Base-by-base conservation (phyloP, 257 asterid genomes). In the Solanum clarkiae region DNA sequence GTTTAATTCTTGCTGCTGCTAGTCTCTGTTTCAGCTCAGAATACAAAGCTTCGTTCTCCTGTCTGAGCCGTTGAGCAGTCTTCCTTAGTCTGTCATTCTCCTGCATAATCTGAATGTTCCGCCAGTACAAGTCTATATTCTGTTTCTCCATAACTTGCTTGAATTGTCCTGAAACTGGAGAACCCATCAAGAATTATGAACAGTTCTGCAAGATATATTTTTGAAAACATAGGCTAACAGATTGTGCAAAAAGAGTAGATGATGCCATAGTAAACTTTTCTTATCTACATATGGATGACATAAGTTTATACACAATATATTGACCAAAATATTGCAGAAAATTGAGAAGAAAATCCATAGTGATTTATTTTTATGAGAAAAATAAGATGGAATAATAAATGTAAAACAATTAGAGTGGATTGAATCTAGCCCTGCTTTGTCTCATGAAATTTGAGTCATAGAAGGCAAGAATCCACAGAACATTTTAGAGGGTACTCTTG, bases 51-150 rank as follows among this genome's bases (percentile, higher is more conserved):
- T 84, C 86, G 9, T 86, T 86, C 84, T 86, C 88, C 66, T 86
- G 86, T 79, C 85, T 86, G 45, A 86, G 88, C 22, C 70, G 63
- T 63, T 79, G 86, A 17, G 88, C 88, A 59, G 81, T 84, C 86
- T 84, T 86, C 84, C 88, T 77, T 74, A 86, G 88, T 77, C 85
- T 84, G 55, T 86, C 86, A 55, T 86, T 86, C 84, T 86, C 88
- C 40, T 55, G 62, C 86, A 77, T 77, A 65, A 86, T 86, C 69
- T 84, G 54, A 51, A 85, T 83, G 80, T 86, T 86, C 51, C 84
- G 81, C 69, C 85, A 53, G 77, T 86, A 86, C 63, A 86, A 56
- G 84, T 86, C 74, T 42, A 86, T 84, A 84, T 86, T 86, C 72
- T 83, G 84, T 16, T 74, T 84, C 49, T 86, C 88, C 88, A 86